Conservation (phyloP, 768 basidiomycete species). For the Hysterangium stoloniferum region DNA sequence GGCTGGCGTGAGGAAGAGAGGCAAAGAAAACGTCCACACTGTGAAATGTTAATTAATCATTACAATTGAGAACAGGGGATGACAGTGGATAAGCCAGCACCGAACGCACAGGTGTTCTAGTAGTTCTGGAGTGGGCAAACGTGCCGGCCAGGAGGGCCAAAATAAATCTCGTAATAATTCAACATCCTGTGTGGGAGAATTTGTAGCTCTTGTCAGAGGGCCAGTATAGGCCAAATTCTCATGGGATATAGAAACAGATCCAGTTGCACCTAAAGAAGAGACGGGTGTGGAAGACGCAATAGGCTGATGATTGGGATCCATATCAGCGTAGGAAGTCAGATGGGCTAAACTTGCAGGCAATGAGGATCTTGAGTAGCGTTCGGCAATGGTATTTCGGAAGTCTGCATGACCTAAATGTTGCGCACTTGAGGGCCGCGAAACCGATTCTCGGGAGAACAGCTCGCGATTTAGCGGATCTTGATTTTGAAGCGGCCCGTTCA, state of each 20-base stretch:
- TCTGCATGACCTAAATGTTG: too few species aligned
- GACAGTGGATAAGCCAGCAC: not conserved
- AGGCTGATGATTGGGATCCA: not conserved
- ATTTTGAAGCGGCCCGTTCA: too few species aligned
- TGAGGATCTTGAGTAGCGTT: too few species aligned
- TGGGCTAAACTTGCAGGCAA: too few species aligned
- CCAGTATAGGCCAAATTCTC: not conserved
- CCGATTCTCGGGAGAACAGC: too few species aligned
- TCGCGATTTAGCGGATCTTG: too few species aligned
- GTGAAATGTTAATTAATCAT: not conserved
- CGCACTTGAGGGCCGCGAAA: too few species aligned
- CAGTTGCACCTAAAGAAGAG: not conserved
- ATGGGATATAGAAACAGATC: not conserved
- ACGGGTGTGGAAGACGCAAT: not conserved
- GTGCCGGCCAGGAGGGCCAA: slow-evolving; percentile 44
- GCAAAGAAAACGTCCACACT: slow-evolving; percentile 77
- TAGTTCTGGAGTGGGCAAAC: slow-evolving; percentile 54
- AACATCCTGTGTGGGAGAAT: slow-evolving; percentile 3
- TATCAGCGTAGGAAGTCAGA: slow-evolving; percentile 1
- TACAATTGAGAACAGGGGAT: not conserved
- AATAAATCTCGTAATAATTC: slow-evolving; percentile 17
- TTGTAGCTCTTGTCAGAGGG: not conserved
- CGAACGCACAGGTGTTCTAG: slow-evolving; percentile 54
- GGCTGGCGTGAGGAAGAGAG: slow-evolving; percentile 65
- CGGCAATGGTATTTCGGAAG: too few species aligned